A percentile compares a stretch with the other conserved stretches of the same genome.
phyloP scores from a whole-genome alignment of 257 asterid species.

The Echites panduratus region DNA sequence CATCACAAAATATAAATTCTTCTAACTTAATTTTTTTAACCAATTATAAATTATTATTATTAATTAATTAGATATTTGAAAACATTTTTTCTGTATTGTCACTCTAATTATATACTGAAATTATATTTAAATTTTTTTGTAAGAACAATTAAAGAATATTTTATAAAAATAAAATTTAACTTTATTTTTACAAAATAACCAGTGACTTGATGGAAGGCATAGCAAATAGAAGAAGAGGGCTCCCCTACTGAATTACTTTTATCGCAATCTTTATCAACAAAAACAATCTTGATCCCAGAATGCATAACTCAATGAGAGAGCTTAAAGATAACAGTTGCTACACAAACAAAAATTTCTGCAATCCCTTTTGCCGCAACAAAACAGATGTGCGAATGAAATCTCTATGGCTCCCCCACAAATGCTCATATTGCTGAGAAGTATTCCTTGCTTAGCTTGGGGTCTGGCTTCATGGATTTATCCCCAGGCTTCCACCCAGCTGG shows the following conservation, averaged over 20 bases:
- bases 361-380: background rate
- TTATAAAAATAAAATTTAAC: no score
- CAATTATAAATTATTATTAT: no score
- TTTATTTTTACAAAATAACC: no score
- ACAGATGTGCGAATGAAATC: background rate
- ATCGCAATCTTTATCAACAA: background rate
- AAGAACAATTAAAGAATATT: no score
- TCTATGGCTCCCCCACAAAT: no score
- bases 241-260: background rate
- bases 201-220: no score
- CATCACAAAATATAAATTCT: no score
- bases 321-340: background rate
- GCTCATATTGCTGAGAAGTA: conserved; percentile 73
- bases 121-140: no score
- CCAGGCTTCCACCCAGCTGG: conserved; percentile 99
- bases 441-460: conserved; percentile 90
- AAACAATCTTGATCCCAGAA: background rate
- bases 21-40: no score
- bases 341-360: background rate
- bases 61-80: no score
- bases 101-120: no score
- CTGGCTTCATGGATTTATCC: conserved; percentile 96
- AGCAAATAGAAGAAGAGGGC: background rate
- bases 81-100: no score
- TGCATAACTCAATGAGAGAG: background rate